Evolutionary conservation across 2,329 filamentous ascomycete species (phyloP).

Genomic region (Phialophora chinensis): DNA sequence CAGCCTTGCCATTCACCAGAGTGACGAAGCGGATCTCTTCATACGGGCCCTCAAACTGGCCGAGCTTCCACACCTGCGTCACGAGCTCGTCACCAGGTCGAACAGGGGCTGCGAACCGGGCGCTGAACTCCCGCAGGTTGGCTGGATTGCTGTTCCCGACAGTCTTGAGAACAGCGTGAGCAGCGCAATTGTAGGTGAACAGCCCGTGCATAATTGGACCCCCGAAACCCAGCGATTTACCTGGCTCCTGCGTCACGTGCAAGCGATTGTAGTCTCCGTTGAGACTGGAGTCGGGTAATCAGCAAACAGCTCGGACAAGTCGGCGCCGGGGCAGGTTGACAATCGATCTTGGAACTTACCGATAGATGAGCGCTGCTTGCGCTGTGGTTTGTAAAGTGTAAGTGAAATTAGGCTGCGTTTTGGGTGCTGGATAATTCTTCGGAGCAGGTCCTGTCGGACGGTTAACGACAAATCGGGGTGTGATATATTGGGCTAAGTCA

Average conservation of each 20-base stretch:
- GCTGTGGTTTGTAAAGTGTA: conserved; percentile 5
- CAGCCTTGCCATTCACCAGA: conserved; percentile 4
- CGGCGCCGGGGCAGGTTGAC: not conserved
- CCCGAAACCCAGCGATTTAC: conserved; percentile 52
- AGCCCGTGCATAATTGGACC: conserved; percentile 56
- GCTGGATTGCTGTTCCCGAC: conserved; percentile 51
- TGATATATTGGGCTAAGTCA: too few species aligned
- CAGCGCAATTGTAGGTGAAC: conserved; percentile 57
- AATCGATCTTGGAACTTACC: not conserved
- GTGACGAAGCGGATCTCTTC: conserved; percentile 72
- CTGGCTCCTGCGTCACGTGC: conserved; percentile 53
- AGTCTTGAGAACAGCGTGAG: conserved; percentile 51
- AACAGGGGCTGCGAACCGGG: conserved; percentile 55
- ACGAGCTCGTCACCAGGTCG: conserved; percentile 66
- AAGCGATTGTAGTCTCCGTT: conserved; percentile 59
- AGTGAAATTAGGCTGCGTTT: not conserved
- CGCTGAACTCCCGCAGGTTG: conserved; percentile 52
- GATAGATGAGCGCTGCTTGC: conserved; percentile 15
- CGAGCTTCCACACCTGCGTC: conserved; percentile 71
- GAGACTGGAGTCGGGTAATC: conserved; percentile 39
- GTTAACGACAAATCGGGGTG: conserved; percentile 38
- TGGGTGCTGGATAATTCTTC: conserved; percentile 42
- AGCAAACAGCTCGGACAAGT: not conserved
- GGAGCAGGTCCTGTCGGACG: conserved; percentile 45
- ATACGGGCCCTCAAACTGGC: conserved; percentile 46